phyloP scores from a whole-genome alignment of 192 early-diverging fungal species.

The Umbelopsis isabellina region DNA sequence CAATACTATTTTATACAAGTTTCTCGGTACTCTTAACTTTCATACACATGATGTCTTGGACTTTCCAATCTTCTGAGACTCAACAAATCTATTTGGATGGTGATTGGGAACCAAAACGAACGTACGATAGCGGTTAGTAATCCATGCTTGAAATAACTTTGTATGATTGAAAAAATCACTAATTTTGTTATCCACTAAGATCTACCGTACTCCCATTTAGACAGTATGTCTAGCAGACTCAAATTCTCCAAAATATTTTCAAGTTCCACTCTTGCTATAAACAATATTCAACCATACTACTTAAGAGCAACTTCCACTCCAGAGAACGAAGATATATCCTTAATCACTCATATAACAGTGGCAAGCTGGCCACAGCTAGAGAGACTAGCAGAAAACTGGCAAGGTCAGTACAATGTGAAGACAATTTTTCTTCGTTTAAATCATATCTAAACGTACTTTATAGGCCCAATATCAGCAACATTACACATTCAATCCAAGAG shows the following conservation, averaged over 20 bases:
- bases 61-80: background rate
- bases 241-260: constrained; percentile 42
- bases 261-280: constrained; percentile 31
- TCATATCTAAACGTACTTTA: background rate
- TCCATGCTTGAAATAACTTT: too few relatives aligned
- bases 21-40: constrained; percentile 37
- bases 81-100: background rate
- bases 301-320: constrained; percentile 38
- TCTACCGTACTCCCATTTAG: constrained; percentile 28
- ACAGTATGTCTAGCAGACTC: constrained; percentile 34
- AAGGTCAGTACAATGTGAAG: constrained; percentile 40
- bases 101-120: constrained; percentile 36
- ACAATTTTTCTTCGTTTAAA: background rate
- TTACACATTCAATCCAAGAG: constrained; percentile 41
- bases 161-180: background rate
- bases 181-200: constrained; percentile 10
- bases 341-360: constrained; percentile 50
- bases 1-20: constrained; percentile 28
- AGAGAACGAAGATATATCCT: constrained; percentile 46
- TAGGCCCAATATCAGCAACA: constrained; percentile 58
- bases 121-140: constrained; percentile 34
- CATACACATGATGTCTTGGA: constrained; percentile 30
- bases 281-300: constrained; percentile 38
- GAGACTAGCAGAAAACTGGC: constrained; percentile 51
- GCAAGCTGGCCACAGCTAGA: constrained; percentile 49